phyloP scores from a whole-genome alignment of 1,284 basidiomycete species.

The Cutaneotrichosporon cavernicola region DNA sequence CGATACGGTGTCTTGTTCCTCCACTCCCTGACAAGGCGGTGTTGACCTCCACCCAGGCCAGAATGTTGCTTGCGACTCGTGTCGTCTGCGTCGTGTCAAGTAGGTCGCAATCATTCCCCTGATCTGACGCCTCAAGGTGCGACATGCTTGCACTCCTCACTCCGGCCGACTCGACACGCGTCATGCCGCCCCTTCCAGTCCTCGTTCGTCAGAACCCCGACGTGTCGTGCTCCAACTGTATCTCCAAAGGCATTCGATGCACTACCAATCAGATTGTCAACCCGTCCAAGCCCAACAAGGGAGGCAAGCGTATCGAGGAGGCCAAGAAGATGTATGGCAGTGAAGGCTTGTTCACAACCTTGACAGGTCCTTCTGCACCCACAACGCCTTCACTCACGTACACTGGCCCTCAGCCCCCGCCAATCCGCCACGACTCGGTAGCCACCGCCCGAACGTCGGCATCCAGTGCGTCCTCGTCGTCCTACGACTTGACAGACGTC shows the following conservation, averaged over 20 bases:
- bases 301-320: conserved; percentile 44
- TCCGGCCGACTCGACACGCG: conserved; percentile 14
- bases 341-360: conserved; percentile 12
- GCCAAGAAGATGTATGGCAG: conserved; percentile 38
- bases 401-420: neutral
- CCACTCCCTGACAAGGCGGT: neutral
- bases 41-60: conserved; percentile 29
- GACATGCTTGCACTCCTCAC: conserved; percentile 37
- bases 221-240: conserved; percentile 40
- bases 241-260: conserved; percentile 42
- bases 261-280: conserved; percentile 42
- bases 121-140: conserved; percentile 14
- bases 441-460: neutral
- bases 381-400: neutral
- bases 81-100: conserved; percentile 44
- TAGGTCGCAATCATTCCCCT: conserved; percentile 21
- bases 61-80: conserved; percentile 45
- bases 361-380: neutral
- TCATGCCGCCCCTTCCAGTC: conserved; percentile 16
- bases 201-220: conserved; percentile 38
- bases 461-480: neutral
- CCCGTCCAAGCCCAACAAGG: conserved; percentile 45
- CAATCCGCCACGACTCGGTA: neutral
- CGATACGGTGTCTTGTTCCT: neutral
- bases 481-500: conserved; percentile 1